Base-by-base conservation (phyloP, 148 eudicot species). In the Silene uniflora region DNA sequence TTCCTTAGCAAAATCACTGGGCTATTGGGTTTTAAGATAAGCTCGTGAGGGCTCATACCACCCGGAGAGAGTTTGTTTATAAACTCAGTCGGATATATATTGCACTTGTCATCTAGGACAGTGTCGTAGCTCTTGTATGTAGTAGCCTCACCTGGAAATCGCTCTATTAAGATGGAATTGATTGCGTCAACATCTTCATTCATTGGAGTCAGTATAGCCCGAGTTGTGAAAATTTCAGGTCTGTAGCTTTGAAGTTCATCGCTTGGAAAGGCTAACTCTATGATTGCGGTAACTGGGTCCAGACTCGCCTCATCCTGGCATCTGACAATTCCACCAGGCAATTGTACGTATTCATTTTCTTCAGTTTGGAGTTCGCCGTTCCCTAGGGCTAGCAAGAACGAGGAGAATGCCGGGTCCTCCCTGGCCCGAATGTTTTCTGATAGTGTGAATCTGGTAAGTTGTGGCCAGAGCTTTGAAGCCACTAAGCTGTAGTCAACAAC, bases 121-220 rank as follows among this genome's bases (percentile, higher is more conserved):
- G 21, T 0, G 44, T 62, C 71, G 21, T 62, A 78, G 12, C 63
- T 78, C 22, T 35, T 72, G 1, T 78, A 71, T 0, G 9, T 16
- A 0, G 1, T 3, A 8, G n/a, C 1, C 0, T 29, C 7, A 3
- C 76, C 71, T 11, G 61, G 49, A 44, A 78, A 63, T 12, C 54
- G 6, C 0, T 21, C 17, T 47, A 78, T 72, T 1, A 32, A 10
- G 3, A 3, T 14, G 11, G 17, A 5, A 22, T 61, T 77, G 0
- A 77, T 69, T 2, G 21, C 5, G 27, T 71, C 75, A 11, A 69
- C 69, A 39, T 54, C 67, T 1, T 69, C 79, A 70, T 77, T 77
- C 47, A 22, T 69, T 2, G 60, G 47, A 18, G 68, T 47, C 8
- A 70, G 44, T 0, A 77, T 60, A 18, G 52, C 27, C 42, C 62